phyloP scores from a whole-genome alignment of 768 basidiomycete genomes.

The Filobasidium wieringae region DNA sequence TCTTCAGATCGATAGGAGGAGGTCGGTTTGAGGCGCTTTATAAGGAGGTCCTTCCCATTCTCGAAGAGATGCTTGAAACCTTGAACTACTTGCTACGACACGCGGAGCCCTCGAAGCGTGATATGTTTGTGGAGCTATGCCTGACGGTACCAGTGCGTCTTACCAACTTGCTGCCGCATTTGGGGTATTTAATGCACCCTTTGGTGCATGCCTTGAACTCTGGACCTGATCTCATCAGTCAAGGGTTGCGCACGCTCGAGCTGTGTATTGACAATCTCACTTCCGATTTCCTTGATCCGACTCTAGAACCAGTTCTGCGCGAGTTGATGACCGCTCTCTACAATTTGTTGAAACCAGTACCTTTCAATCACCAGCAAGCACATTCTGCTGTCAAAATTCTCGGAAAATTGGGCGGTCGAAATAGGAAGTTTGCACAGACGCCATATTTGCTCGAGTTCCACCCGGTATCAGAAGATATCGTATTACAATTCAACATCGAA shows the following conservation, averaged over 20 bases:
- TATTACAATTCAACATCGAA: slow-evolving; percentile 5
- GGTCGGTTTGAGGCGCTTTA: slow-evolving; percentile 89
- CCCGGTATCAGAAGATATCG: slow-evolving; percentile 39
- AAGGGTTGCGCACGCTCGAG: slow-evolving; percentile 90
- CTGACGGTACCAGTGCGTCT: slow-evolving; percentile 90
- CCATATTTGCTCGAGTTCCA: slow-evolving; percentile 65
- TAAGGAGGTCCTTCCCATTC: slow-evolving; percentile 86
- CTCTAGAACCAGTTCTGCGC: slow-evolving; percentile 76
- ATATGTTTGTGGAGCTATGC: slow-evolving; percentile 93
- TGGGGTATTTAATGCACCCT: slow-evolving; percentile 91
- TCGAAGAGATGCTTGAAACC: slow-evolving; percentile 94
- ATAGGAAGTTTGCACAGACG: slow-evolving; percentile 69
- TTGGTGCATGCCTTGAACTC: slow-evolving; percentile 81
- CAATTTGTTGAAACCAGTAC: slow-evolving; percentile 76
- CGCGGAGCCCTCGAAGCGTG: slow-evolving; percentile 54
- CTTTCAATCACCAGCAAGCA: slow-evolving; percentile 70
- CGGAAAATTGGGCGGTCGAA: slow-evolving; percentile 90
- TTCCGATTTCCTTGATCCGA: slow-evolving; percentile 93
- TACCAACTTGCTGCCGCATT: slow-evolving; percentile 87
- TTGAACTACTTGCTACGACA: slow-evolving; percentile 78
- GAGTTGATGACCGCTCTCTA: slow-evolving; percentile 93
- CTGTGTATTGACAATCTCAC: slow-evolving; percentile 98
- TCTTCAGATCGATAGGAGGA: slow-evolving; percentile 63
- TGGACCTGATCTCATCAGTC: slow-evolving; percentile 76
- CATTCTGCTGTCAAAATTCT: slow-evolving; percentile 92